A percentile compares a stretch with the other conserved stretches of the same genome.
These are phyloP conservation scores for Mytilinidion resinicola DNA, from an alignment of 495 filamentous ascomycete genomes.

Conservation along the genomic window DNA sequence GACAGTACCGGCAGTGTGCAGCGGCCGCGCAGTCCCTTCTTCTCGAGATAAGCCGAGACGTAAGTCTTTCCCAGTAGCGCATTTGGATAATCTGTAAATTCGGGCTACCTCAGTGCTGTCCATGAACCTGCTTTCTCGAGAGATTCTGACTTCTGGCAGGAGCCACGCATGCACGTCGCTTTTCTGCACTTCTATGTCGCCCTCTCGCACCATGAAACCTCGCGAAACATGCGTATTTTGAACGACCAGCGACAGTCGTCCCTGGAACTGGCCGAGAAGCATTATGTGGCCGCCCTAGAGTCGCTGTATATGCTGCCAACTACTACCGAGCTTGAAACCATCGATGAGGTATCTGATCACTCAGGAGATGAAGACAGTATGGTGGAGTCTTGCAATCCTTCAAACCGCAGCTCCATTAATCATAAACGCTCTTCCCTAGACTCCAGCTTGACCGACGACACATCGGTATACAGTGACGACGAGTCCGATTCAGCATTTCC, in stretches of 20 bases:
- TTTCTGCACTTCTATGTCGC: slow-evolving; percentile 30
- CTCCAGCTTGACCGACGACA: slow-evolving; percentile 2
- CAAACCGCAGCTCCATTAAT: slow-evolving; percentile 7
- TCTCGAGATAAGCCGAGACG: slow-evolving; percentile 3
- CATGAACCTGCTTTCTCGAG: too few species aligned
- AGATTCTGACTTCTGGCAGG: not conserved
- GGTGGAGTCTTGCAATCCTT: not conserved
- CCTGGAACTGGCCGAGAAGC: slow-evolving; percentile 26
- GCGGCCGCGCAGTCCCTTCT: slow-evolving; percentile 14
- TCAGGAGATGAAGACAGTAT: slow-evolving; percentile 6
- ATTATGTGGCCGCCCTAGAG: slow-evolving; percentile 22
- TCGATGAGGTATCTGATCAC: slow-evolving; percentile 6
- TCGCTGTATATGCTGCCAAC: slow-evolving; percentile 1
- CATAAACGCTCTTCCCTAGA: slow-evolving; percentile 12
- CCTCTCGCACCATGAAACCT: slow-evolving; percentile 24
- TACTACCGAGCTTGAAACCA: slow-evolving; percentile 2
- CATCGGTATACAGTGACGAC: slow-evolving; percentile 9
- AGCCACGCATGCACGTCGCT: slow-evolving; percentile 20
- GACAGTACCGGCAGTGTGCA: slow-evolving; percentile 26
- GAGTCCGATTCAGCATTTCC: slow-evolving; percentile 8
- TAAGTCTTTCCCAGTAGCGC: slow-evolving; percentile 5
- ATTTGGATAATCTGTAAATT: not conserved
- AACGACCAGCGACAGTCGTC: slow-evolving; percentile 7
- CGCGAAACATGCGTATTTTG: slow-evolving; percentile 17
- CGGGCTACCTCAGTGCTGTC: too few species aligned